Percentiles rank a stretch among this genome's conserved stretches.
phyloP scores from a whole-genome alignment of 495 filamentous ascomycete genomes.

The Viridothelium virens region DNA sequence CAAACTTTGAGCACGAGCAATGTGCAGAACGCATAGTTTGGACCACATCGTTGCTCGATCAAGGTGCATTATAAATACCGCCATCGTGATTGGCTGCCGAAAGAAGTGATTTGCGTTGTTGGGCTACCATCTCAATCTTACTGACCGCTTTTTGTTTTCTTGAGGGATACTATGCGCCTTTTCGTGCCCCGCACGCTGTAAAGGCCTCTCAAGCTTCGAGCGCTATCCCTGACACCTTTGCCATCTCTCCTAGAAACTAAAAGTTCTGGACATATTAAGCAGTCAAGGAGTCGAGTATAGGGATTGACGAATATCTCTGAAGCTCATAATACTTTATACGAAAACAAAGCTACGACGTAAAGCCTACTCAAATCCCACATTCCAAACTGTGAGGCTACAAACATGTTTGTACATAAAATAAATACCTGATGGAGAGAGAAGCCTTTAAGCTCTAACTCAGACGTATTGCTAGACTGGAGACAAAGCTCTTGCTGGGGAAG shows the following conservation, averaged over 20 bases:
- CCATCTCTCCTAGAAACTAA: neutral
- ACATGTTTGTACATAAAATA: neutral
- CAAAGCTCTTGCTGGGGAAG: neutral
- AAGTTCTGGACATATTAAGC: neutral
- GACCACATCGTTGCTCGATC: too few species aligned
- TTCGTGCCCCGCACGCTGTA: neutral
- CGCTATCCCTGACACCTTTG: neutral
- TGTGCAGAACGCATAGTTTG: too few species aligned
- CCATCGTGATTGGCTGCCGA: neutral
- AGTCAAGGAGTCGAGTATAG: neutral
- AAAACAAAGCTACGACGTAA: neutral
- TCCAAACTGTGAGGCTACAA: neutral
- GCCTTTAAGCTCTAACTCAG: neutral
- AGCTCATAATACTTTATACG: neutral
- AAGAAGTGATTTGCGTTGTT: too few species aligned
- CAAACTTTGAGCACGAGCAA: too few species aligned
- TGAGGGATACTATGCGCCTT: neutral
- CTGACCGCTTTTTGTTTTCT: too few species aligned
- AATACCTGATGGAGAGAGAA: neutral
- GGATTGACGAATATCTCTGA: neutral
- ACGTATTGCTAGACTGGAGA: neutral
- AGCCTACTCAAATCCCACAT: neutral
- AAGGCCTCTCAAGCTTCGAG: neutral
- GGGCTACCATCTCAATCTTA: too few species aligned
- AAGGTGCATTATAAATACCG: neutral